Percentiles rank a stretch among this genome's conserved stretches.
These are phyloP conservation scores for Endothia cerciana DNA, from an alignment of 2,329 filamentous ascomycete genomes.

Conservation along the genomic window DNA sequence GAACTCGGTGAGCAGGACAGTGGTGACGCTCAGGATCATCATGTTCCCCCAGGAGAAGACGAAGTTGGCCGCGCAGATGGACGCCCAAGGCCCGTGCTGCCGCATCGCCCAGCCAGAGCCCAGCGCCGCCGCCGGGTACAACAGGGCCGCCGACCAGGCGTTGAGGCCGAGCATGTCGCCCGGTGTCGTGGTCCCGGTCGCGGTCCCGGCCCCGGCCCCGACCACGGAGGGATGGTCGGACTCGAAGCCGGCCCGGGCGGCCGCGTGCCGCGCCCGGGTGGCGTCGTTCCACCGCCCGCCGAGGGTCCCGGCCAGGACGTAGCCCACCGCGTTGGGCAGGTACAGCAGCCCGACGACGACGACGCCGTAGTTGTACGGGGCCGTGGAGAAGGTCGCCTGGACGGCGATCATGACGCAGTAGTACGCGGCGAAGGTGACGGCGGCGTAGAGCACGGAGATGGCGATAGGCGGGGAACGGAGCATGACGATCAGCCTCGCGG, in stretches of 20 bases:
- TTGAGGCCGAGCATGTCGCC: not conserved
- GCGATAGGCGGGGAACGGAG: not conserved
- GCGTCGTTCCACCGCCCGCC: not conserved
- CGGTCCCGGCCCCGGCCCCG: not conserved
- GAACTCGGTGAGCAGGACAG: not conserved
- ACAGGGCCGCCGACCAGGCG: not conserved
- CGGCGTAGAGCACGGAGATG: not conserved
- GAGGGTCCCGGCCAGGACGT: not conserved
- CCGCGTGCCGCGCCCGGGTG: not conserved
- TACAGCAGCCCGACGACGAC: not conserved
- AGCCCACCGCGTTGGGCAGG: not conserved
- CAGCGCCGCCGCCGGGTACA: not conserved
- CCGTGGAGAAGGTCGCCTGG: not conserved
- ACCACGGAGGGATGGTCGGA: too few species aligned
- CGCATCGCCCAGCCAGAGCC: not conserved
- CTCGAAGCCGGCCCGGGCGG: too few species aligned
- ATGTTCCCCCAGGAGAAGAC: not conserved
- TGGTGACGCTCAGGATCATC: not conserved
- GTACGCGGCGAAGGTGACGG: not conserved
- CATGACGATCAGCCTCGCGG: not conserved
- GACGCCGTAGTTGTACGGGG: not conserved
- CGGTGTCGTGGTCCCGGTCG: not conserved
- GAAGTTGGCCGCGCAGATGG: not conserved
- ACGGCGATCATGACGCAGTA: not conserved
- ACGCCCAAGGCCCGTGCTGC: not conserved